Evolutionary conservation across 129 eudicot species (phyloP), one percentile per base, ranked within the genome.

Genomic region (Flaveria ramosissima): DNA sequence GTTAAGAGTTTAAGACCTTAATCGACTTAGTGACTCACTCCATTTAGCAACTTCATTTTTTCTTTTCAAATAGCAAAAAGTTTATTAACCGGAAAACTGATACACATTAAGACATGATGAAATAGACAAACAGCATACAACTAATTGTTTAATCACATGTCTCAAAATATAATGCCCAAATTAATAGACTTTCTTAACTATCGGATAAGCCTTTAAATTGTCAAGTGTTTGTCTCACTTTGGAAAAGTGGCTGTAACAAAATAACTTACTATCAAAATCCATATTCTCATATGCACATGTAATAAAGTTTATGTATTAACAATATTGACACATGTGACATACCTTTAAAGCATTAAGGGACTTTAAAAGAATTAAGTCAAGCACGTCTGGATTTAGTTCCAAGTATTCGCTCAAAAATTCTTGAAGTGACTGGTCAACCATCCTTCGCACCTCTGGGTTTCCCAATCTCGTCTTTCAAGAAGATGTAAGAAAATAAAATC

Each of bases 331-430:
- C 0, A 47, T 3, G 27, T 47, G 56, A 14, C 12, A 80, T 82
- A 95, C 99, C 99, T 92, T 89, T 21, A 89, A 85, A 83, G 99
- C 99, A 84, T 92, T 89, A 36, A 92, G 86, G 61, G 99, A 86
- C 84, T 95, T 92, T 7, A 93, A 86, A 48, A 95, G 96, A 77
- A 95, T 88, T 43, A 85, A 75, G 78, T 95, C 96, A 16, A 95
- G 88, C 7, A 92, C 89, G 86, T 89, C 95, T 17, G 99, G 99
- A 92, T 95, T 94, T 82, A 95, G 79, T 86, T 95, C 99, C 83
- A 95, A 74, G 79, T 86, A 92, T 79, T 95, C 99, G 26, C 92
- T 87, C 55, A 95, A 93, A 71, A 74, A 92, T 60, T 95, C 97
- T 83, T 89, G 96, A 69, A 95, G 84, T 61, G 93, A 86, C 16